These are phyloP conservation scores for Primulina huaijiensis DNA, from an alignment of 257 asterid species.

Conservation along the genomic window DNA sequence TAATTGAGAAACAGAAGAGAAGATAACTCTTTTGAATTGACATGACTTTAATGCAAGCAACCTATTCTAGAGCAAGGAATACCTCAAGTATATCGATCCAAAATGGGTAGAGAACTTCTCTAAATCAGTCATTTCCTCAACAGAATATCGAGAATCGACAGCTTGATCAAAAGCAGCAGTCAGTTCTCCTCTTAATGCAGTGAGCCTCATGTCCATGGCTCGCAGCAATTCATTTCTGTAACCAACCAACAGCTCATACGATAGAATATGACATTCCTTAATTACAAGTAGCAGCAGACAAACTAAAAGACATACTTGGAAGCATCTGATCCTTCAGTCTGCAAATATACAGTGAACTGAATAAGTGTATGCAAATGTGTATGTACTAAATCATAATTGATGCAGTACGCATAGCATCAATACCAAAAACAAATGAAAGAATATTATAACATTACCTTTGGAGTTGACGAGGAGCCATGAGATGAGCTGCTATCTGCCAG, in stretches of 20 bases:
- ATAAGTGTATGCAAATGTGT: conserved; percentile 17
- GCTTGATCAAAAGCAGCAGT: conserved; percentile 37
- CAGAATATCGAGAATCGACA: conserved; percentile 50
- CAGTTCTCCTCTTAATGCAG: conserved; percentile 2
- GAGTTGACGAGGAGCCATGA: conserved; percentile 27
- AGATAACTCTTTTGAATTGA: conserved; percentile 12
- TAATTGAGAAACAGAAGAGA: conserved; percentile 6
- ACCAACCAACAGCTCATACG: conserved; percentile 23
- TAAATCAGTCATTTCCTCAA: conserved; percentile 52
- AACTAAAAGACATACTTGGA: conserved; percentile 64
- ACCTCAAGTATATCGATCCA: conserved; percentile 50
- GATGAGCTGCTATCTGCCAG: conserved; percentile 26
- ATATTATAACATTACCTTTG: conserved; percentile 31
- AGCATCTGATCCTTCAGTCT: conserved; percentile 34
- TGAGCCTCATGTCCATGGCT: background rate
- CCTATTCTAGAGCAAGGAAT: conserved; percentile 17
- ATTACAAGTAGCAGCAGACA: conserved; percentile 22
- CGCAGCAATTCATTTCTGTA: conserved; percentile 41
- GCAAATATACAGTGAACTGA: conserved; percentile 21
- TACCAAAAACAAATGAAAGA: background rate
- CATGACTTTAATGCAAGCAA: conserved; percentile 13
- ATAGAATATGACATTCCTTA: conserved; percentile 21
- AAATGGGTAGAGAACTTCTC: conserved; percentile 49
- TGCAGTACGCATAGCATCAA: background rate
- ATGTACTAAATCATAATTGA: conserved; percentile 6